Evolutionary conservation across 208 protist genomes (phyloP).

Genomic region (Wallacemonas sp.): DNA sequence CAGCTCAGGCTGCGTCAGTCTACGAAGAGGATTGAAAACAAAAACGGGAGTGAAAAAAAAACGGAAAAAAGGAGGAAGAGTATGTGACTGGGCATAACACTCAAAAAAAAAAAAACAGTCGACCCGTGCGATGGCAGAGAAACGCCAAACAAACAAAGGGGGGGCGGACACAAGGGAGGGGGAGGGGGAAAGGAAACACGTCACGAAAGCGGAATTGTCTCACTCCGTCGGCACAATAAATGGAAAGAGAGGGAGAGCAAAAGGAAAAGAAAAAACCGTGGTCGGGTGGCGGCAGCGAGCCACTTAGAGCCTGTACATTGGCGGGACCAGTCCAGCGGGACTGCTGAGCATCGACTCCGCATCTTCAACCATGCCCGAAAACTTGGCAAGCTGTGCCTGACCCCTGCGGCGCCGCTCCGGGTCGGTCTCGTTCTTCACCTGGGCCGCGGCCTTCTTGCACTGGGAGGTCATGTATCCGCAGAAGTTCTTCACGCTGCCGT

Average conservation of each 20-base stretch:
- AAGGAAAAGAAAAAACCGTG: constrained; percentile 1
- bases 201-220: too few relatives aligned
- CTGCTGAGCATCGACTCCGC: constrained; percentile 34
- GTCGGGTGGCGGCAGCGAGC: background rate
- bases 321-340: constrained; percentile 33
- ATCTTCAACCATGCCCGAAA: constrained; percentile 40
- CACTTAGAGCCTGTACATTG: constrained; percentile 21
- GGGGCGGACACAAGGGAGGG: too few relatives aligned
- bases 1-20: too few relatives aligned
- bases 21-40: too few relatives aligned
- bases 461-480: constrained; percentile 36
- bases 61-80: background rate
- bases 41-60: too few relatives aligned
- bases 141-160: too few relatives aligned
- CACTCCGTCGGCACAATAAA: too few relatives aligned
- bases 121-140: too few relatives aligned
- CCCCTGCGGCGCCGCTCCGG: constrained; percentile 12
- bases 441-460: constrained; percentile 19
- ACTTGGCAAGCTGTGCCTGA: constrained; percentile 21
- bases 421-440: constrained; percentile 17
- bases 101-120: background rate
- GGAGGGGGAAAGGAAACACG: too few relatives aligned
- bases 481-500: constrained; percentile 54
- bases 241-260: background rate
- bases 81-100: background rate